These are phyloP conservation scores for Ceriops tagal DNA, from an alignment of 345 rosid species.

Conservation along the genomic window DNA sequence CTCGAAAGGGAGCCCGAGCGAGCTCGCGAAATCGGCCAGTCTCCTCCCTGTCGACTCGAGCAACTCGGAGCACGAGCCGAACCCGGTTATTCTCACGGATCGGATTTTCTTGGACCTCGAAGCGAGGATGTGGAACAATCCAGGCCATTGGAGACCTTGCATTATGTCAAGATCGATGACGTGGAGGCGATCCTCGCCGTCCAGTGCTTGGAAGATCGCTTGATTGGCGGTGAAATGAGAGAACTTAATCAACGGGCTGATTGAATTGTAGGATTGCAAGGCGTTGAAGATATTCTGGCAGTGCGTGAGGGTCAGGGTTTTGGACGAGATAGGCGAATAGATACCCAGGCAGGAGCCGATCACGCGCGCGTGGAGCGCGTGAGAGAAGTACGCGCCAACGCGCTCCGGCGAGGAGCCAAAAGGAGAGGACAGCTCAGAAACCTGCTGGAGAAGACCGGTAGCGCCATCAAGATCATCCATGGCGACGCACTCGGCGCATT, in stretches of 20 bases:
- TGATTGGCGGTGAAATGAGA: conserved; percentile 97
- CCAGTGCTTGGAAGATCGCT: conserved; percentile 81
- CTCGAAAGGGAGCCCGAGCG: conserved; percentile 76
- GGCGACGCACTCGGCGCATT: conserved; percentile 91
- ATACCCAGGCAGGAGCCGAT: conserved; percentile 65
- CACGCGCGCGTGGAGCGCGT: conserved; percentile 83
- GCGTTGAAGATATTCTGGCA: conserved; percentile 76
- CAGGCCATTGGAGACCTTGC: conserved; percentile 99
- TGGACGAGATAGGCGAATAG: conserved; percentile 45
- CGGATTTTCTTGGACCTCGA: conserved; percentile 74
- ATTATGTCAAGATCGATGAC: conserved; percentile 90
- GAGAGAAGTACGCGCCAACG: conserved; percentile 83
- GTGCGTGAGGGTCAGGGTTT: conserved; percentile 42
- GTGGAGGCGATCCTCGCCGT: conserved; percentile 78
- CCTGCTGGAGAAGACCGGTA: conserved; percentile 66
- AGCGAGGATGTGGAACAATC: conserved; percentile 90
- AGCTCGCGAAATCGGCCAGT: conserved; percentile 78
- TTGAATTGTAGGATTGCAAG: conserved; percentile 75
- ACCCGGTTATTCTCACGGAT: conserved; percentile 79
- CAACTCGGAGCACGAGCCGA: conserved; percentile 73
- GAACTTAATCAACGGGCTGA: conserved; percentile 75
- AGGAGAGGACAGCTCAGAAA: conserved; percentile 76
- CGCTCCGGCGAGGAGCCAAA: conserved; percentile 85
- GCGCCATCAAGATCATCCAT: conserved; percentile 71
- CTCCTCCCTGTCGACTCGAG: conserved; percentile 81